Percentiles rank a stretch among this genome's conserved stretches.
phyloP scores from a whole-genome alignment of 2,329 filamentous ascomycete genomes.

The Penicillium italicum region DNA sequence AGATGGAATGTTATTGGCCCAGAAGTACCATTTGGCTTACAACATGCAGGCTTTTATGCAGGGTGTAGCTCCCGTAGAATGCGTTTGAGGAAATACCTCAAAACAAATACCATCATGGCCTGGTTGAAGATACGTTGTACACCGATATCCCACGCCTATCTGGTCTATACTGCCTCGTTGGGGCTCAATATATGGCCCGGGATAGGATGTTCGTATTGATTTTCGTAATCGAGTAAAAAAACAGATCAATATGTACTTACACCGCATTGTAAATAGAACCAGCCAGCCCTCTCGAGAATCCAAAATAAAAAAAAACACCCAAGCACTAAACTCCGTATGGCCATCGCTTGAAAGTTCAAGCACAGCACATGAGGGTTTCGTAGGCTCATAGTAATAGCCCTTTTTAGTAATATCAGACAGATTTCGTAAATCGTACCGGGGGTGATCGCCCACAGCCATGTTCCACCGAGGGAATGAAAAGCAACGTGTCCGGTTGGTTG shows the following conservation, averaged over 20 bases:
- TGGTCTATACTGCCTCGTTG: not conserved
- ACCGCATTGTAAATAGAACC: not conserved
- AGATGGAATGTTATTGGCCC: not conserved
- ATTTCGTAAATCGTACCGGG: constrained; percentile 4
- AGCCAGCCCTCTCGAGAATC: not conserved
- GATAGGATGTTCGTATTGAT: not conserved
- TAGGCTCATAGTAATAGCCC: not conserved
- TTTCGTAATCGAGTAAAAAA: not conserved
- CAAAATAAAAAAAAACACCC: not conserved
- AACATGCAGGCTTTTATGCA: not conserved
- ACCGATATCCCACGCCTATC: not conserved
- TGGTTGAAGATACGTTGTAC: not conserved
- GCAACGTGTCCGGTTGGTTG: constrained; percentile 2
- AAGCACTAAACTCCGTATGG: not conserved
- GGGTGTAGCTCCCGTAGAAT: not conserved
- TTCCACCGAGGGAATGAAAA: not conserved
- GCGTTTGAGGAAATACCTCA: not conserved
- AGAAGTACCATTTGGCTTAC: not conserved
- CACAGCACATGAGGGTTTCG: not conserved
- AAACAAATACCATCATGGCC: not conserved
- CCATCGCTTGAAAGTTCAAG: not conserved
- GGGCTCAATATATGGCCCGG: not conserved
- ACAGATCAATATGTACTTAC: not conserved
- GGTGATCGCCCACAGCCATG: not conserved
- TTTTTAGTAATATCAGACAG: not conserved